Evolutionary conservation across 768 basidiomycete species (phyloP).

Genomic region (Auriscalpium orientale): DNA sequence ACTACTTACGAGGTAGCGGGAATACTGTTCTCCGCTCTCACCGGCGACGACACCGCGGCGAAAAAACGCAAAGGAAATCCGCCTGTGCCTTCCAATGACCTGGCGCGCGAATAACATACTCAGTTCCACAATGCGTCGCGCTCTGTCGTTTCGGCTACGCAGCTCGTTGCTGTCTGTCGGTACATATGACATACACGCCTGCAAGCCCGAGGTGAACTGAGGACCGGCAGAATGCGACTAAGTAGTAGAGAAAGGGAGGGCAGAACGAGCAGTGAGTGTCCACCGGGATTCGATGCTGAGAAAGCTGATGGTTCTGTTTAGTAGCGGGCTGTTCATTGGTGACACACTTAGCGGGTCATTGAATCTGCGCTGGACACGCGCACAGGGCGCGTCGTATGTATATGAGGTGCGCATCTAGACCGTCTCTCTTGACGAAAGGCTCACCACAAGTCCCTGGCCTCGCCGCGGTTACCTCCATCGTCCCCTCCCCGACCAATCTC

Average conservation of each 20-base stretch:
- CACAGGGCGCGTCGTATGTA: conserved; percentile 54
- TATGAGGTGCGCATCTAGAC: conserved; percentile 43
- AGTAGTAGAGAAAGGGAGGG: conserved; percentile 50
- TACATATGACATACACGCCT: conserved; percentile 76
- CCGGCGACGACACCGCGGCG: conserved; percentile 13
- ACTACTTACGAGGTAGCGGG: too few species aligned
- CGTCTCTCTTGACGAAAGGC: background rate
- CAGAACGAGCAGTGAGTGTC: conserved; percentile 53
- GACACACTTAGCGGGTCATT: conserved; percentile 60
- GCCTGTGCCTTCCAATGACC: conserved; percentile 50
- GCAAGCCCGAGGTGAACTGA: conserved; percentile 67
- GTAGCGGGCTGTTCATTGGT: conserved; percentile 63
- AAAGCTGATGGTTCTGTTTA: background rate
- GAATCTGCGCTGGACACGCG: conserved; percentile 67
- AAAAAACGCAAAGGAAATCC: conserved; percentile 58
- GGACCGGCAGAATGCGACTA: conserved; percentile 57
- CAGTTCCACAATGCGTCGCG: conserved; percentile 47
- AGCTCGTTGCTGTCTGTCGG: conserved; percentile 61
- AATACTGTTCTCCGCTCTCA: conserved; percentile 15
- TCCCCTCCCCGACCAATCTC: conserved; percentile 44
- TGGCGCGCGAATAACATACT: conserved; percentile 85
- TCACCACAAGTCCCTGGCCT: conserved; percentile 39
- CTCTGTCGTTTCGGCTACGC: conserved; percentile 64
- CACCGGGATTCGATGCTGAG: too few species aligned
- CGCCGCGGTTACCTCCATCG: conserved; percentile 58